A percentile compares a stretch with the other conserved stretches of the same genome.
Conservation (phyloP, 768 basidiomycete genomes). For the Clavulina sp. region DNA sequence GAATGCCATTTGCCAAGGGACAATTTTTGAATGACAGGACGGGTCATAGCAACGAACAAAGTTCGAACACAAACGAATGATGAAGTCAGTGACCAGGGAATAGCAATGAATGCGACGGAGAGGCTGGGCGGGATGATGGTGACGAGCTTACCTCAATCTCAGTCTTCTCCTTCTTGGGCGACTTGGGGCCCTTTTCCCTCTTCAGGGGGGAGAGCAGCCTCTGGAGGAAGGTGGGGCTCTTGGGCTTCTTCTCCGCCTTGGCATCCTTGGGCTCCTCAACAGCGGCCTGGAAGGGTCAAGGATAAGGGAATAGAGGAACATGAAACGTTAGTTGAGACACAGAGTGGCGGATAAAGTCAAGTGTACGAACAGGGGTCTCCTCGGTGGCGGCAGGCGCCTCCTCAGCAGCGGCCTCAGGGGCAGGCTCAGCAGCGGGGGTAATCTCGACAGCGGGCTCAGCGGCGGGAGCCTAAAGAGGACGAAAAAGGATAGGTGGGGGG, state of each 20-base stretch:
- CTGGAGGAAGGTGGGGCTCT: conserved; percentile 51
- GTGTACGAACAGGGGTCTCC: conserved; percentile 2
- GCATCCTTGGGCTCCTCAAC: conserved; percentile 23
- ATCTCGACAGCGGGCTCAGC: conserved; percentile 17
- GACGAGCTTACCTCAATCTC: conserved; percentile 37
- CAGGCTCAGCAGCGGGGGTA: conserved; percentile 22
- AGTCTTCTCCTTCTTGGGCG: conserved; percentile 60
- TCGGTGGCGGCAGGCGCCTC: conserved; percentile 6
- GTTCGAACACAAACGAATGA: not conserved
- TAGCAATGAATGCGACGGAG: not conserved
- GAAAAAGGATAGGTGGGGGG: conserved; percentile 4
- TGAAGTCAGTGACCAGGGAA: not conserved
- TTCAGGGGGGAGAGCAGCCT: conserved; percentile 73
- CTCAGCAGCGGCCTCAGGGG: conserved; percentile 19
- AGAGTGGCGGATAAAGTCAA: not conserved
- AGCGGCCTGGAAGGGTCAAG: not conserved
- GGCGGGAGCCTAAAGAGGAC: conserved; percentile 19
- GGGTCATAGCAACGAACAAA: not conserved
- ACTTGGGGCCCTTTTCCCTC: conserved; percentile 47
- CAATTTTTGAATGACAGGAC: not conserved
- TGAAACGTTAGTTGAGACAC: not conserved
- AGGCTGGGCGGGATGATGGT: not conserved
- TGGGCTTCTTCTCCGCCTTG: conserved; percentile 21
- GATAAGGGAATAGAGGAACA: not conserved
- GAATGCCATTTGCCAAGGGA: not conserved